Evolutionary conservation across 208 protist genomes (phyloP).

Genomic region (Herpetomonas samuelpessoai): DNA sequence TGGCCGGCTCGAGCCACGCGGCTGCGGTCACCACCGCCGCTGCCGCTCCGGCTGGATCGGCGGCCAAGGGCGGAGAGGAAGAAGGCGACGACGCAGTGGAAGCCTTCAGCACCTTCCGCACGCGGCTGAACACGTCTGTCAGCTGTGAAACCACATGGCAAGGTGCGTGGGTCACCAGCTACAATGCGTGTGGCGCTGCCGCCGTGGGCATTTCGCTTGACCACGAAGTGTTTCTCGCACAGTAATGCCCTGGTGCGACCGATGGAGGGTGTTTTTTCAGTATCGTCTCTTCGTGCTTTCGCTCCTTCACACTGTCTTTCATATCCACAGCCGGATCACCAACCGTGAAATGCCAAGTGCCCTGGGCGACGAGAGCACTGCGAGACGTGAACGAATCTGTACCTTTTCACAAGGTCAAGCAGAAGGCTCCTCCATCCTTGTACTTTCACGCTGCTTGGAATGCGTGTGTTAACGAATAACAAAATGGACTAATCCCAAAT

Average conservation of each 20-base stretch:
- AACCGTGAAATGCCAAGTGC: no score
- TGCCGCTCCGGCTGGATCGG: slow-evolving; percentile 1
- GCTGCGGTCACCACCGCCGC: slow-evolving; percentile 8
- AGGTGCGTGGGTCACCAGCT: slow-evolving; percentile 55
- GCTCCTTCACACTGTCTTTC: slow-evolving; percentile 1
- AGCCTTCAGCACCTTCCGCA: slow-evolving; percentile 59
- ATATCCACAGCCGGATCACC: no score
- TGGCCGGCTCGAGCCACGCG: slow-evolving; percentile 14
- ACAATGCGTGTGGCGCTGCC: slow-evolving; percentile 22
- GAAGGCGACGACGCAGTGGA: slow-evolving; percentile 17
- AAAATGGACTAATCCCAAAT: no score
- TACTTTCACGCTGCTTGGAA: no score
- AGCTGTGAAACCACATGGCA: slow-evolving; percentile 68
- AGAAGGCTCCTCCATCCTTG: no score
- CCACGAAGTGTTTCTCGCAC: slow-evolving; percentile 62
- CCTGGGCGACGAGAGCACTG: no score
- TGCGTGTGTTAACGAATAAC: no score
- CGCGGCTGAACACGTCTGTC: slow-evolving; percentile 60
- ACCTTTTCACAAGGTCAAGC: no score
- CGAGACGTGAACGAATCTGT: no score
- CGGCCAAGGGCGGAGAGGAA: slow-evolving; percentile 2
- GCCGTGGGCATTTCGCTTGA: slow-evolving; percentile 72
- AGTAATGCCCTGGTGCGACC: slow-evolving; percentile 13
- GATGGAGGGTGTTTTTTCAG: background rate
- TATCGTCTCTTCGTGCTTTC: slow-evolving; percentile 6